A percentile compares a stretch with the other conserved stretches of the same genome.
phyloP scores from a whole-genome alignment of 148 eudicot genomes.

The Rhododendron henanense region DNA sequence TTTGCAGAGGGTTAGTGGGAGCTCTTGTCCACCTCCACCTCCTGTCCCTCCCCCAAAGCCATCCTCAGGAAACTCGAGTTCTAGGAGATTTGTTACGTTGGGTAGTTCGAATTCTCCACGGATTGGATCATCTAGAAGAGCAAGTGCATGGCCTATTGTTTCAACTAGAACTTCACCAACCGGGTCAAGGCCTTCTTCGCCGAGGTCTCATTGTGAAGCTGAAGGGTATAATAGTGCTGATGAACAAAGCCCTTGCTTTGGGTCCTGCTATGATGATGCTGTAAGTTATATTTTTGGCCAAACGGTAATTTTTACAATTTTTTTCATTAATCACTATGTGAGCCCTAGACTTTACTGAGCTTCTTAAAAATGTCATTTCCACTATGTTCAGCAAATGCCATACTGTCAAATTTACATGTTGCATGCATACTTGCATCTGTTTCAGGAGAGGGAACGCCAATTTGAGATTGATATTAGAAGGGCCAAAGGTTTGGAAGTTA shows the following conservation, averaged over 20 bases:
- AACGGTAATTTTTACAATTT: background rate
- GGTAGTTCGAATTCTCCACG: slow-evolving; percentile 52
- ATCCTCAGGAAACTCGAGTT: slow-evolving; percentile 36
- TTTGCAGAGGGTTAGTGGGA: slow-evolving; percentile 25
- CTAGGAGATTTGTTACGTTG: slow-evolving; percentile 36
- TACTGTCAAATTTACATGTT: slow-evolving; percentile 1
- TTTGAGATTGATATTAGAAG: slow-evolving; percentile 89
- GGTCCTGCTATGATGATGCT: slow-evolving; percentile 62
- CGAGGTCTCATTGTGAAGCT: slow-evolving; percentile 73
- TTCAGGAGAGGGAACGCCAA: slow-evolving; percentile 87
- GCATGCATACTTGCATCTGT: slow-evolving; percentile 6
- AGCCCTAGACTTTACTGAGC: background rate
- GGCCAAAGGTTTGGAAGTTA: slow-evolving; percentile 84
- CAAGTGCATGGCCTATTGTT: slow-evolving; percentile 57
- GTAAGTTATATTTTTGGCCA: slow-evolving; percentile 42
- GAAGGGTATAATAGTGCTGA: slow-evolving; percentile 99
- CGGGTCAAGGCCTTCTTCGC: slow-evolving; percentile 89
- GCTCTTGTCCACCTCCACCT: slow-evolving; percentile 83
- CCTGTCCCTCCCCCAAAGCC: slow-evolving; percentile 92
- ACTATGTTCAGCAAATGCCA: background rate
- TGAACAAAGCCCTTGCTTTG: slow-evolving; percentile 74
- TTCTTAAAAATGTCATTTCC: background rate
- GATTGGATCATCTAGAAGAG: slow-evolving; percentile 73
- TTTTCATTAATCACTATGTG: background rate
- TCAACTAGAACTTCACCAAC: slow-evolving; percentile 72